Conservation (phyloP, 23 red algal species). For the Cyanidiococcus yangmingshanensis region DNA sequence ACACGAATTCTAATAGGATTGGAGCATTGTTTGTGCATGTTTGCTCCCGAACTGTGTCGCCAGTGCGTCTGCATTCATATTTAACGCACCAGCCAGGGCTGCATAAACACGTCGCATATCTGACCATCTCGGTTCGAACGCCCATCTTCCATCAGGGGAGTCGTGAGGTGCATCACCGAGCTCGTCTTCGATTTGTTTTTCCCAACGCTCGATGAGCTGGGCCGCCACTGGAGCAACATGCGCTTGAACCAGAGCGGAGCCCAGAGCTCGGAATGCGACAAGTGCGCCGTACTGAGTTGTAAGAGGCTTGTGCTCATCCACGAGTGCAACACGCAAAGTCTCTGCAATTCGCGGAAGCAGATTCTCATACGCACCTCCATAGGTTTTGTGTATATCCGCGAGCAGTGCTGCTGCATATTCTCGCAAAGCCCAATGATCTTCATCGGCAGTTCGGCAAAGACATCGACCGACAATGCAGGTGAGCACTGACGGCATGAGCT, state of each 20-base stretch:
- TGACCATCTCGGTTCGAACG: not conserved
- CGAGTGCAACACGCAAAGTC: conserved; percentile 45
- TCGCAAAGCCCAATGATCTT: conserved; percentile 89
- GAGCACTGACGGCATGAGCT: conserved; percentile 60
- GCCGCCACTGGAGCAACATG: not conserved
- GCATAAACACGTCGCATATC: not conserved
- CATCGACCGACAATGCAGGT: conserved; percentile 68
- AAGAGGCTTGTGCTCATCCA: conserved; percentile 37
- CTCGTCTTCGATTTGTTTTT: not conserved
- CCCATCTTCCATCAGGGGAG: not conserved
- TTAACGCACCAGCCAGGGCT: not conserved
- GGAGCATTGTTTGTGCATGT: not conserved
- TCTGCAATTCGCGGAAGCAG: conserved; percentile 62
- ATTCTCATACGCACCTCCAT: conserved; percentile 36
- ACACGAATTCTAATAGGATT: no score
- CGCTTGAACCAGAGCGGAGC: not conserved
- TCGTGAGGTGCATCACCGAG: not conserved
- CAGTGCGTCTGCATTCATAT: not conserved
- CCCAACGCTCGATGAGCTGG: not conserved
- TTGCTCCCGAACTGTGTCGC: not conserved
- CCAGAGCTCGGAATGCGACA: conserved; percentile 45
- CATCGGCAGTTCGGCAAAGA: conserved; percentile 36
- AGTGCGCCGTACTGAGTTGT: conserved; percentile 92
- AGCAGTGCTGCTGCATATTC: conserved; percentile 51
- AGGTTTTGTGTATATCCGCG: conserved; percentile 38